Percentiles rank a stretch among this genome's conserved stretches.
Evolutionary conservation across 495 filamentous ascomycete species (phyloP).

Genomic region (Saxophila tyrrhenica): DNA sequence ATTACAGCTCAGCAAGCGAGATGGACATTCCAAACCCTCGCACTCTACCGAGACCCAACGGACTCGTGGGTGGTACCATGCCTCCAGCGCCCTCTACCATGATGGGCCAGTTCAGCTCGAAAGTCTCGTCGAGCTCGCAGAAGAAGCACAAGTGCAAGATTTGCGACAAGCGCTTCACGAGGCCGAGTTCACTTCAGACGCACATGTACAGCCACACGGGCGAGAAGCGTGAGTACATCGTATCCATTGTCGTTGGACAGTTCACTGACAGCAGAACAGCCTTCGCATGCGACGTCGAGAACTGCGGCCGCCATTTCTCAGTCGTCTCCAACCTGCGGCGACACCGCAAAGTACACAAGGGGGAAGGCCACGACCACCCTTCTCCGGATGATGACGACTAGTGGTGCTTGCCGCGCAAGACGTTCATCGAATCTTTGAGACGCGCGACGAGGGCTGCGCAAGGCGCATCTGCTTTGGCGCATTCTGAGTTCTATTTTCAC

Average conservation of each 20-base stretch:
- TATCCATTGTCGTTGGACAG: slow-evolving; percentile 1
- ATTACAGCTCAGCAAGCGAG: slow-evolving; percentile 83
- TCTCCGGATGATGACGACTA: slow-evolving; percentile 28
- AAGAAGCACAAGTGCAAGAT: slow-evolving; percentile 99
- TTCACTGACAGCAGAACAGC: slow-evolving; percentile 44
- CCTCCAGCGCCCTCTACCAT: slow-evolving; percentile 88
- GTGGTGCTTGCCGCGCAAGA: too few relatives aligned
- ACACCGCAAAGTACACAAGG: slow-evolving; percentile 94
- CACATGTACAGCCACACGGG: slow-evolving; percentile 99
- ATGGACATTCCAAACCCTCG: slow-evolving; percentile 59
- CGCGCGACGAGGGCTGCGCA: too few relatives aligned
- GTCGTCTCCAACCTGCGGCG: slow-evolving; percentile 93
- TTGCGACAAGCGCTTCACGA: slow-evolving; percentile 96
- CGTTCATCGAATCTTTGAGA: too few relatives aligned
- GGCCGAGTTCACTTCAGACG: slow-evolving; percentile 90
- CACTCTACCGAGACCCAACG: slow-evolving; percentile 69
- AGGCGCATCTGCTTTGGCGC: too few relatives aligned
- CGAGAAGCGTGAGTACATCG: slow-evolving; percentile 80
- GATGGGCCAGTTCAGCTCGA: slow-evolving; percentile 98
- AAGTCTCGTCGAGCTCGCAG: slow-evolving; percentile 87
- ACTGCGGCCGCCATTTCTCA: slow-evolving; percentile 92
- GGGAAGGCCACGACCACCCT: slow-evolving; percentile 45
- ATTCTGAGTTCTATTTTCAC: background rate
- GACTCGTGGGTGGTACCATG: slow-evolving; percentile 50
- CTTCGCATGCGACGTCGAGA: slow-evolving; percentile 87